A percentile compares a stretch with the other conserved stretches of the same genome.
Evolutionary conservation across 2,329 filamentous ascomycete species (phyloP).

Genomic region (Purpureocillium lavendulum): DNA sequence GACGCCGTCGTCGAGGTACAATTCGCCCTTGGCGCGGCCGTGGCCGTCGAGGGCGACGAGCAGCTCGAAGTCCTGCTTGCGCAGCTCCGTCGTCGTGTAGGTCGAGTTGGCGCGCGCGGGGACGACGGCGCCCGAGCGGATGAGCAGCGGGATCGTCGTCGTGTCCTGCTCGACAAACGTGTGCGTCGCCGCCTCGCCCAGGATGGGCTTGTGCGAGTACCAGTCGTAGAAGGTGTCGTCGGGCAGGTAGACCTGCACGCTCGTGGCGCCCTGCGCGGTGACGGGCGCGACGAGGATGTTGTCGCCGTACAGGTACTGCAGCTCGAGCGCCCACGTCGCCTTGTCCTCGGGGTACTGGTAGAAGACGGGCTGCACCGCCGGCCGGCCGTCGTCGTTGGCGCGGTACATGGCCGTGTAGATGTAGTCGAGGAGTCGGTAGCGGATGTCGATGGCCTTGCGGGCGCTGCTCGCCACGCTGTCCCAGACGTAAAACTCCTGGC

Average conservation of each 20-base stretch:
- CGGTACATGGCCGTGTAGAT: constrained; percentile 63
- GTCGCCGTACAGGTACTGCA: constrained; percentile 43
- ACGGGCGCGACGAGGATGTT: constrained; percentile 41
- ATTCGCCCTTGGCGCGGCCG: constrained; percentile 54
- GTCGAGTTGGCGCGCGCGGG: constrained; percentile 47
- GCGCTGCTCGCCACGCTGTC: constrained; percentile 53
- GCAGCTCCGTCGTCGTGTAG: constrained; percentile 56
- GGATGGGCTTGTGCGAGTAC: constrained; percentile 37
- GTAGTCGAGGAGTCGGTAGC: constrained; percentile 78
- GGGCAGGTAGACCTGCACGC: constrained; percentile 40
- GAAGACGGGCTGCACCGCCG: constrained; percentile 62
- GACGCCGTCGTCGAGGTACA: constrained; percentile 75
- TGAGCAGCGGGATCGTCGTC: constrained; percentile 54
- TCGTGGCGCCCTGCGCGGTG: constrained; percentile 31
- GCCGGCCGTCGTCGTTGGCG: constrained; percentile 52
- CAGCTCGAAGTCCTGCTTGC: constrained; percentile 60
- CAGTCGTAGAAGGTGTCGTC: constrained; percentile 42
- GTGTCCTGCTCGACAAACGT: constrained; percentile 25
- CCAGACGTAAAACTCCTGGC: constrained; percentile 66
- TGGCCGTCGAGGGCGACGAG: constrained; percentile 56
- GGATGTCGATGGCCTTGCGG: constrained; percentile 58
- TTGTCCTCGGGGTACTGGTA: constrained; percentile 55
- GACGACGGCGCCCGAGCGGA: constrained; percentile 57
- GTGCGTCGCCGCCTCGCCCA: constrained; percentile 30
- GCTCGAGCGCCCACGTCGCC: constrained; percentile 35